Evolutionary conservation across 2,329 filamentous ascomycete genomes (phyloP), one percentile per base, ranked within the genome.

Genomic region (Fusarium pilosicola): DNA sequence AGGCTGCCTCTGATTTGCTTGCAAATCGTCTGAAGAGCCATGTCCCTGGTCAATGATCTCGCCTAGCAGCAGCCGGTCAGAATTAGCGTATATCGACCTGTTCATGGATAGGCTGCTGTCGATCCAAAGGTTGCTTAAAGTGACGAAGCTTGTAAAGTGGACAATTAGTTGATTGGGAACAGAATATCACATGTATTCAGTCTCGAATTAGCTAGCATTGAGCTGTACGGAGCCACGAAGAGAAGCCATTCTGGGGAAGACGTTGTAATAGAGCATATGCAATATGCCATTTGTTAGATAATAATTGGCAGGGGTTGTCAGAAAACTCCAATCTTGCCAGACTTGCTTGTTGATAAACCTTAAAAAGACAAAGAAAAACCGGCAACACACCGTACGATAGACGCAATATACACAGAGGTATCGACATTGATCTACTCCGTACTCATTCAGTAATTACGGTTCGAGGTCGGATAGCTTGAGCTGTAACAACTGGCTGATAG

Each of bases 11-110:
- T 65, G 71, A 74, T 72, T 68, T 74, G 71, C 58, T 34, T 55
- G 24, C 62, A 45, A 55, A 38, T 36, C 48, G 39, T 41, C 46
- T 22, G 56, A 54, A 48, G 66, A 68, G 39, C 26, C 34, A 22
- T 30, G 34, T 34, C 62, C 71, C 71, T 64, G 62, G 71, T 74
- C 71, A 59, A 42, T 74, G 71, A 74, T 74, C 71, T 71, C 71
- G 71, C 62, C 70, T 71, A 74, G 26, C 55, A 28, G 62, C 36
- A 48, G 30, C 67, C 59, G 46, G 63, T 54, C 60, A 54, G 55
- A 57, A 52, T 59, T 74, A 74, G 71, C 63, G 71, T 18, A 24
- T 56, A 26, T 51, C 41, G 49, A 22, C 36, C 49, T 36, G 44
- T 41, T 26, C 45, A 52, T 45, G 56, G 48, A 56, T 52, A 51